These are phyloP conservation scores for Podila minutissima DNA, from an alignment of 192 early-diverging fungal genomes.

Conservation along the genomic window DNA sequence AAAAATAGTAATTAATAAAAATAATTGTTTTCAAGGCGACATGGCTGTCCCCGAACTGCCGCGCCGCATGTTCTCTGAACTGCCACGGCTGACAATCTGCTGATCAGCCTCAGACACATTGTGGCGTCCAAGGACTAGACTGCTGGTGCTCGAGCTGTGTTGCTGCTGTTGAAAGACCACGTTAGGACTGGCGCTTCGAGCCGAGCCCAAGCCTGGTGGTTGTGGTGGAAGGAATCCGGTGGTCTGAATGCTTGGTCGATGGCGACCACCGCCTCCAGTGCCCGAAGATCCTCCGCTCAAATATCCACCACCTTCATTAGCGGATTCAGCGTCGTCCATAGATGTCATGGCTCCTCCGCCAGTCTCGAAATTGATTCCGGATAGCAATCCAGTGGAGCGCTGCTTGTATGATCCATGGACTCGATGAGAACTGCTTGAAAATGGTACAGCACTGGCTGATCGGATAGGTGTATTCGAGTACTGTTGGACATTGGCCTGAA, in stretches of 20 bases:
- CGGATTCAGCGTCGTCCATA: constrained; percentile 37
- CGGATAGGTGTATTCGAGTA: constrained; percentile 22
- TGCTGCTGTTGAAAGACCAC: constrained; percentile 30
- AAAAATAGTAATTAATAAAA: constrained; percentile 13
- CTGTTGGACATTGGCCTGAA: constrained; percentile 27
- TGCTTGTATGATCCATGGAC: constrained; percentile 30
- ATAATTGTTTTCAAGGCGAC: constrained; percentile 6
- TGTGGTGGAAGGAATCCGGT: neutral
- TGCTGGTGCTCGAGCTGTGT: constrained; percentile 37
- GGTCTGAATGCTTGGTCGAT: constrained; percentile 14
- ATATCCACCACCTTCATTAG: constrained; percentile 29
- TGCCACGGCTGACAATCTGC: constrained; percentile 37
- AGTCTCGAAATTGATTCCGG: constrained; percentile 36
- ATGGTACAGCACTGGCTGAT: constrained; percentile 34
- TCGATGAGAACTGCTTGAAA: constrained; percentile 14
- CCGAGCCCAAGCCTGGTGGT: neutral
- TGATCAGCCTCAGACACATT: constrained; percentile 47
- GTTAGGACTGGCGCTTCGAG: constrained; percentile 30
- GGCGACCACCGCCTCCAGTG: constrained; percentile 4
- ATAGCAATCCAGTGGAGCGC: constrained; percentile 31
- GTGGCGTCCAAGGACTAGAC: constrained; percentile 34
- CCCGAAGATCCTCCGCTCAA: constrained; percentile 23
- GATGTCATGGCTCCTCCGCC: constrained; percentile 49
- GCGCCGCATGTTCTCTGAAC: constrained; percentile 37
- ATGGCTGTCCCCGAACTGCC: constrained; percentile 29